phyloP scores from a whole-genome alignment of 2,329 filamentous ascomycete species.

The Colletotrichum limetticola region DNA sequence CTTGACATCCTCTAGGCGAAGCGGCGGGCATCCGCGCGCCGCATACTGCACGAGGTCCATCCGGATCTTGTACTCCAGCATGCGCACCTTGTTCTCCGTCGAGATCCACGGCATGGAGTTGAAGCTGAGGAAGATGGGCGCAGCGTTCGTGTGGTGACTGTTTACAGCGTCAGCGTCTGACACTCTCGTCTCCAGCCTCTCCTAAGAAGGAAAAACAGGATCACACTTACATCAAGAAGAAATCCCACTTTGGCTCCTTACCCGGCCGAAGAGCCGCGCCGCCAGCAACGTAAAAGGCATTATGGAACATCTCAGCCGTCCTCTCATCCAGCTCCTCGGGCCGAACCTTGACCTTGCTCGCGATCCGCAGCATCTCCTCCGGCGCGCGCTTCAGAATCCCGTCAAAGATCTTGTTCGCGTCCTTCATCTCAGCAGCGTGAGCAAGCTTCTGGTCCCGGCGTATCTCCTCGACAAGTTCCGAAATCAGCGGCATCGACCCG shows the following conservation, averaged over 20 bases:
- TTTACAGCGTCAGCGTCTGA: background rate
- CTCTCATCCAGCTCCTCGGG: constrained; percentile 66
- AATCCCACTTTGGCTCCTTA: constrained; percentile 81
- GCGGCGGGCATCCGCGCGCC: constrained; percentile 70
- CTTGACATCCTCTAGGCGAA: constrained; percentile 68
- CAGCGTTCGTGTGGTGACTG: constrained; percentile 80
- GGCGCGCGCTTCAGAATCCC: constrained; percentile 73
- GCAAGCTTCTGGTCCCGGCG: constrained; percentile 66
- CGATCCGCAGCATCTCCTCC: constrained; percentile 71
- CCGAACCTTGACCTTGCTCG: constrained; percentile 66
- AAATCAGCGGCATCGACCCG: constrained; percentile 53
- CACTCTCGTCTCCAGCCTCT: background rate
- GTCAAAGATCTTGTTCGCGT: constrained; percentile 74
- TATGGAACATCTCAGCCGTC: constrained; percentile 75
- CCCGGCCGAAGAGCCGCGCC: constrained; percentile 70
- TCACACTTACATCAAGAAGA: constrained; percentile 70
- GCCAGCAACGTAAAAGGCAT: constrained; percentile 60
- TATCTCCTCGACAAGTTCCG: constrained; percentile 71
- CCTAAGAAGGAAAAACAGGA: fast-evolving
- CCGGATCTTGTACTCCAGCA: constrained; percentile 86
- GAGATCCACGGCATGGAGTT: constrained; percentile 71
- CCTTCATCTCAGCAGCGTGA: constrained; percentile 57
- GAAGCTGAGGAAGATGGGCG: constrained; percentile 79
- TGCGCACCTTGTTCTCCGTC: constrained; percentile 68
- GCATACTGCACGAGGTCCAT: constrained; percentile 80